Evolutionary conservation across 164 flowering plant genomes (phyloP), one percentile per base, ranked within the genome.

Genomic region (Nelumbo lutea): DNA sequence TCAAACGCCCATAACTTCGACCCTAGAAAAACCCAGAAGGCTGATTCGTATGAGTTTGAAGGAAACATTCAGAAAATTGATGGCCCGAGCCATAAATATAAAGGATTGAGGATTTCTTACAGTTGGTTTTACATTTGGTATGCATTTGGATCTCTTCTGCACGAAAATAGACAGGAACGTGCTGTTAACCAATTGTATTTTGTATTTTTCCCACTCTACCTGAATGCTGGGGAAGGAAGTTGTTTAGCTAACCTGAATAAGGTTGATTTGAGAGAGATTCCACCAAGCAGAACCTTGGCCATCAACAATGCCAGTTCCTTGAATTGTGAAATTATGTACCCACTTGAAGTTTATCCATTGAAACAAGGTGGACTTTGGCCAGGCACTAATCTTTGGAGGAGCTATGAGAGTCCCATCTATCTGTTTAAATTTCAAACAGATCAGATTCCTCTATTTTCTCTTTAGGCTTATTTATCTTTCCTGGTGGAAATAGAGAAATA

Each of bases 281-380:
- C 98, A 90, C 98, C 98, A 92, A 41, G 79, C 65, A 63, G 77
- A 83, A 60, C 95, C 98, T 76, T 87, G 93, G 62, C 96, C 98
- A 80, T 92, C 86, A 72, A 87, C 78, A 39, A 73, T 79, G 13
- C 98, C 98, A 64, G 71, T 62, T 62, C 98, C 98, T 83, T 82
- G 85, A 58, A 93, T 83, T 41, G 90, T 90, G 79, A 93, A 86
- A 58, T 89, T 83, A 6, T 84, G 79, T 14, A 88, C 62, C 95
- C 93, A 89, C 77, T 88, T 90, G 79, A 93, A 83, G 70, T 90
- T 90, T 38, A 93, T 68, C 98, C 96, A 93, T 53, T 92, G 98
- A 70, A 73, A 85, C 64, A 86, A 72, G 51, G 78, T 82, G 50
- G 83, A 82, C 68, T 85, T 84, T 41, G 83, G 75, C 96, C 96